These are phyloP conservation scores for Protomyces inundatus DNA, from an alignment of 1,139 yeast genomes.

Conservation along the genomic window DNA sequence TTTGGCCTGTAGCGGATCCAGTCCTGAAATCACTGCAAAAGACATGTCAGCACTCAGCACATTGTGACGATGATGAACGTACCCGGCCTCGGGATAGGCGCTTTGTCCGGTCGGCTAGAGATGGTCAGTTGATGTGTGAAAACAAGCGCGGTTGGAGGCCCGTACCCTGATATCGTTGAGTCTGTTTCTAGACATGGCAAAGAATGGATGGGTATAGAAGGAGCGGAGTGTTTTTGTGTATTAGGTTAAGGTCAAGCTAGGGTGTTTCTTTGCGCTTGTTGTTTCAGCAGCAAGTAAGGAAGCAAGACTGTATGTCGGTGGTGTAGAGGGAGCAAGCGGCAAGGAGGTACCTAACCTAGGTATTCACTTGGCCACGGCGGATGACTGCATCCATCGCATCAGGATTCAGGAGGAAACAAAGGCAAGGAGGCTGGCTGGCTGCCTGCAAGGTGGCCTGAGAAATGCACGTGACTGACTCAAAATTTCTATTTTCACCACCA, in stretches of 20 bases:
- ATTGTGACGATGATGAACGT: neutral
- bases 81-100: neutral
- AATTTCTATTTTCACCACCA: too few relatives aligned
- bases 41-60: conserved; percentile 11
- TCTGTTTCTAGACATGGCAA: neutral
- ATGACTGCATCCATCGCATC: too few relatives aligned
- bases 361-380: too few relatives aligned
- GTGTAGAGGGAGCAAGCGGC: too few relatives aligned
- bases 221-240: neutral
- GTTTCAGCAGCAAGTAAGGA: too few relatives aligned
- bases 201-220: neutral
- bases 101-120: neutral
- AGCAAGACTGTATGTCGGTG: too few relatives aligned
- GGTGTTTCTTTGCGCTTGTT: too few relatives aligned
- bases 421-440: too few relatives aligned
- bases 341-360: too few relatives aligned
- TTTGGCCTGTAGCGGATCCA: neutral
- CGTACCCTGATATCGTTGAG: neutral
- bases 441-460: too few relatives aligned
- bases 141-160: neutral
- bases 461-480: too few relatives aligned
- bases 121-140: neutral
- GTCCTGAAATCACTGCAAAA: neutral
- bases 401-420: neutral
- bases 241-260: neutral